These are phyloP conservation scores for Chiua virens DNA, from an alignment of 768 basidiomycete genomes.

Conservation along the genomic window DNA sequence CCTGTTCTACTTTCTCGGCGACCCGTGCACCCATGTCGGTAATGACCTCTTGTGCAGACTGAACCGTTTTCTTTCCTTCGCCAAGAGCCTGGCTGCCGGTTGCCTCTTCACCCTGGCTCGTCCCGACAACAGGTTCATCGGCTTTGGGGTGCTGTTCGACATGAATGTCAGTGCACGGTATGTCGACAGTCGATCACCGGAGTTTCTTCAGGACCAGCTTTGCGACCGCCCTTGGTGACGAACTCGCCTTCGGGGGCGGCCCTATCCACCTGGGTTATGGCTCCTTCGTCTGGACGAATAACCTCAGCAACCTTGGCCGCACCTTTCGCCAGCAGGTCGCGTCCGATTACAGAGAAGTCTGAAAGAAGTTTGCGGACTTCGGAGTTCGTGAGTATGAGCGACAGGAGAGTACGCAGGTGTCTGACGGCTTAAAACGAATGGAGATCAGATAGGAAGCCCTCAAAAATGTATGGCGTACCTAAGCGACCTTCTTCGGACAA, in stretches of 20 bases:
- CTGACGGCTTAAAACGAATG: conserved; percentile 56
- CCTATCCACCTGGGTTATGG: conserved; percentile 64
- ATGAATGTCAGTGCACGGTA: conserved; percentile 44
- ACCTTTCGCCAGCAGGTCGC: conserved; percentile 78
- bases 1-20: conserved; percentile 10
- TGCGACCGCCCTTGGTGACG: conserved; percentile 43
- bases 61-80: conserved; percentile 16
- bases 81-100: conserved; percentile 25
- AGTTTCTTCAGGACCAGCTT: conserved; percentile 44
- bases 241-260: conserved; percentile 70
- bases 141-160: conserved; percentile 53
- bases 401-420: conserved; percentile 85
- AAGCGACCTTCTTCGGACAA: conserved; percentile 57
- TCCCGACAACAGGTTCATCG: conserved; percentile 37
- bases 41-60: conserved; percentile 9
- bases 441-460: conserved; percentile 14
- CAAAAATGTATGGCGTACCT: conserved; percentile 57
- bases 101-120: conserved; percentile 35
- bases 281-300: conserved; percentile 65
- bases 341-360: conserved; percentile 75
- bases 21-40: conserved; percentile 2
- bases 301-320: conserved; percentile 68
- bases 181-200: conserved; percentile 47
- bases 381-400: conserved; percentile 88
- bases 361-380: conserved; percentile 87